These are phyloP conservation scores for Penicillium polonicum DNA, from an alignment of 2,329 filamentous ascomycete genomes.

Conservation along the genomic window DNA sequence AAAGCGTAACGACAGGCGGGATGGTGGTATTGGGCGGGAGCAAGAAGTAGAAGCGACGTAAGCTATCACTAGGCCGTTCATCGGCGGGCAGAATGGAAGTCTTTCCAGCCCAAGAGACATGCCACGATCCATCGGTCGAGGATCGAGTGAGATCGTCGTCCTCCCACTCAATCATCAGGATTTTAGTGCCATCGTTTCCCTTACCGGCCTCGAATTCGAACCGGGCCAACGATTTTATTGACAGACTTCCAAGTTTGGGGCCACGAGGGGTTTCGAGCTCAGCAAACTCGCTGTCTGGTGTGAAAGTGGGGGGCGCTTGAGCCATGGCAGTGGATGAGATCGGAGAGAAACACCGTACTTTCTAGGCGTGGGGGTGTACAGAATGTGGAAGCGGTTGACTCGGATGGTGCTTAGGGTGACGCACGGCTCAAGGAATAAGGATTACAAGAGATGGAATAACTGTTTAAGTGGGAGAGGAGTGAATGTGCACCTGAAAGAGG, in stretches of 20 bases:
- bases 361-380: background rate
- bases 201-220: slow-evolving; percentile 81
- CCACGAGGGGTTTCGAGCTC: slow-evolving; percentile 34
- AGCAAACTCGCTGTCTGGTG: slow-evolving; percentile 33
- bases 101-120: slow-evolving; percentile 82
- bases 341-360: slow-evolving; percentile 12
- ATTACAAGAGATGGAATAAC: background rate
- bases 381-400: background rate
- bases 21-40: slow-evolving; percentile 70
- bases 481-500: background rate
- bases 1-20: slow-evolving; percentile 64
- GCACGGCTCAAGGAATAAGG: background rate
- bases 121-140: slow-evolving; percentile 58
- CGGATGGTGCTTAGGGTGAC: background rate
- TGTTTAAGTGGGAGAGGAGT: slow-evolving; percentile 1
- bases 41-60: slow-evolving; percentile 74
- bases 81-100: slow-evolving; percentile 66
- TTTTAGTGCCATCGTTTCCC: slow-evolving; percentile 81
- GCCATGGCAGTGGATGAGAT: slow-evolving; percentile 8
- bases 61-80: slow-evolving; percentile 54
- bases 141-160: slow-evolving; percentile 54
- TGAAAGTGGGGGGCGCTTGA: slow-evolving; percentile 26
- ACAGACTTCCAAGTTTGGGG: slow-evolving; percentile 30
- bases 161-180: slow-evolving; percentile 92
- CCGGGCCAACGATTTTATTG: slow-evolving; percentile 66